Percentiles rank a stretch among this genome's conserved stretches.
Evolutionary conservation across 257 asterid genomes (phyloP).

Genomic region (Gentiana macrophylla): DNA sequence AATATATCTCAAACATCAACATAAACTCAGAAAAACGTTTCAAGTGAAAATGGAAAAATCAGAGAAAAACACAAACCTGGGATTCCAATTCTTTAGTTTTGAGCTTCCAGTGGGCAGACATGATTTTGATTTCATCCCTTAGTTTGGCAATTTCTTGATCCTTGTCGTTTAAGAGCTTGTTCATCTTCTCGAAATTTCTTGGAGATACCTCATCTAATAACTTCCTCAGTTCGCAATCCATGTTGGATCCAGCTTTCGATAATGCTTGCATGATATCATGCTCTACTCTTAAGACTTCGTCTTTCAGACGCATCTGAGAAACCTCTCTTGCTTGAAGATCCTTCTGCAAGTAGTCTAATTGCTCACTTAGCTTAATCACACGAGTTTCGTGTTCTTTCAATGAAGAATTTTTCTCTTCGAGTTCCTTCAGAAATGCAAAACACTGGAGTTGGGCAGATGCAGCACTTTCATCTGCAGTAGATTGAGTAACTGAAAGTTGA

Average conservation of each 20-base stretch:
- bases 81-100: constrained; percentile 73
- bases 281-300: constrained; percentile 74
- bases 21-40: not conserved
- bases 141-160: constrained; percentile 73
- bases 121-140: constrained; percentile 62
- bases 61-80: constrained; percentile 37
- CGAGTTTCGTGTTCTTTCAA: constrained; percentile 63
- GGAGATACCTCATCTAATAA: constrained; percentile 73
- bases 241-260: constrained; percentile 42
- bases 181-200: constrained; percentile 43
- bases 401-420: constrained; percentile 51
- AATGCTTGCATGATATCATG: constrained; percentile 71
- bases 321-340: constrained; percentile 67
- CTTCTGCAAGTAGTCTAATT: constrained; percentile 68
- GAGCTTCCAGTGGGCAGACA: constrained; percentile 91
- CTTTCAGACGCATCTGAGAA: constrained; percentile 76
- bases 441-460: constrained; percentile 67
- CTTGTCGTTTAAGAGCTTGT: constrained; percentile 48
- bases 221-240: constrained; percentile 58
- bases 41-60: not conserved
- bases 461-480: constrained; percentile 76
- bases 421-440: constrained; percentile 49
- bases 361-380: constrained; percentile 55
- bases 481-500: constrained; percentile 53
- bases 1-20: constrained; percentile 1